These are phyloP conservation scores for Geotrichum macrosporum DNA, from an alignment of 1,139 yeast species.

Conservation along the genomic window DNA sequence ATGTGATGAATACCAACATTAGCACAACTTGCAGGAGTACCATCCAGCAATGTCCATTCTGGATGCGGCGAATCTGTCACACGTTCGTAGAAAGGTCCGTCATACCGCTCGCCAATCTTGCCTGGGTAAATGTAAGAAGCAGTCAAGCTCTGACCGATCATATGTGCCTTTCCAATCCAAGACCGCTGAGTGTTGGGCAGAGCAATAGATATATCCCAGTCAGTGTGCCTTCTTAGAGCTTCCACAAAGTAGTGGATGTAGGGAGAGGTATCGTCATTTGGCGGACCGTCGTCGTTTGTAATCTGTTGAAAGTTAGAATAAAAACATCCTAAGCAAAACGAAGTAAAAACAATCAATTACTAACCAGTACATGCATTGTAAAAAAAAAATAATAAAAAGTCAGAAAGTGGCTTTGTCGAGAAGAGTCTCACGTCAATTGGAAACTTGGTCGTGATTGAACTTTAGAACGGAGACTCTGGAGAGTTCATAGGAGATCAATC, in stretches of 20 bases:
- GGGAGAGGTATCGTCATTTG: constrained; percentile 75
- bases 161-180: constrained; percentile 97
- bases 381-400: no score
- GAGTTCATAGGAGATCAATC: no score
- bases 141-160: constrained; percentile 74
- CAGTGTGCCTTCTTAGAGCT: constrained; percentile 57
- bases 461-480: no score
- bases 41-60: constrained; percentile 84
- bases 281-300: constrained; percentile 96
- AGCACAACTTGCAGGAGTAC: constrained; percentile 94
- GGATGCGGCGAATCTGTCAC: constrained; percentile 43
- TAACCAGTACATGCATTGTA: constrained; percentile 27
- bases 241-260: constrained; percentile 78
- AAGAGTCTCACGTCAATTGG: no score
- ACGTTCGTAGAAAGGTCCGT: constrained; percentile 61
- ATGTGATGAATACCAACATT: constrained; percentile 83
- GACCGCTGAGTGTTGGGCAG: constrained; percentile 67
- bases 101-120: constrained; percentile 45
- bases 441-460: no score
- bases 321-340: neutral
- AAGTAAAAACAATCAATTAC: neutral
- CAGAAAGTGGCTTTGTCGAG: no score
- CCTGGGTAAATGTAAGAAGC: constrained; percentile 53
- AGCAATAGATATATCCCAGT: constrained; percentile 82
- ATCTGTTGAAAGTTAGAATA: no score